Evolutionary conservation across 257 asterid species (phyloP).

Genomic region (Nemophila menziesii): DNA sequence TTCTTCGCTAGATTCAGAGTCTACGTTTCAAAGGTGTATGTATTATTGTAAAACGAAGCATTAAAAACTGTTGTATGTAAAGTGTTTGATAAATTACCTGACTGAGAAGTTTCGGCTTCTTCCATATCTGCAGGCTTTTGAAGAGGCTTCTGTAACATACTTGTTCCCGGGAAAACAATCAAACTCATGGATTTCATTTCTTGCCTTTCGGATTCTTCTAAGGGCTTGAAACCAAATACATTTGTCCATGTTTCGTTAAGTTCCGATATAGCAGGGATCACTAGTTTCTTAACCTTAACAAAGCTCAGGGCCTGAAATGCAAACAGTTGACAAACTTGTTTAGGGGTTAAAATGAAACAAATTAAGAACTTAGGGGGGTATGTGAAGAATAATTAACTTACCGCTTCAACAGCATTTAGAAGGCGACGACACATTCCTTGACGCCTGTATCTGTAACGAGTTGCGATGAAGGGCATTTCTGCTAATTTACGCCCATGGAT

Average conservation of each 20-base stretch:
- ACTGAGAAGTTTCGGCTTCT: conserved; percentile 17
- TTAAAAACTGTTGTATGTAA: not conserved
- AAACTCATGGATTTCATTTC: conserved; percentile 65
- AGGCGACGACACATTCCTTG: conserved; percentile 91
- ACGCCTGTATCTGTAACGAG: conserved; percentile 63
- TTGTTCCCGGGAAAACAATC: conserved; percentile 62
- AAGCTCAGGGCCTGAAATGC: conserved; percentile 58
- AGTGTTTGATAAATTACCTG: conserved; percentile 7
- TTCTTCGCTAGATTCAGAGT: conserved; percentile 4
- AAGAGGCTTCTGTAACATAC: conserved; percentile 72
- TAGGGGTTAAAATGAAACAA: not conserved
- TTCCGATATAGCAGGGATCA: conserved; percentile 81
- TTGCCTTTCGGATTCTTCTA: conserved; percentile 55
- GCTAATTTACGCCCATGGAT: conserved; percentile 76
- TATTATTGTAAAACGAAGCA: not conserved
- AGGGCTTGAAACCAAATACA: conserved; percentile 57
- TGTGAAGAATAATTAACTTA: conserved; percentile 21
- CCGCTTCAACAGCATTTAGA: conserved; percentile 59
- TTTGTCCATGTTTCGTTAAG: conserved; percentile 79
- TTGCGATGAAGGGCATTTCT: conserved; percentile 98
- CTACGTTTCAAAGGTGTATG: conserved; percentile 13
- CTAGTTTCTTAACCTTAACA: conserved; percentile 59
- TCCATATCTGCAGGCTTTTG: conserved; percentile 9
- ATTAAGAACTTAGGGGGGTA: not conserved
- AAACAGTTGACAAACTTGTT: conserved; percentile 3